Conservation (phyloP, 768 basidiomycete species). For the Rhizopogon vulgaris region DNA sequence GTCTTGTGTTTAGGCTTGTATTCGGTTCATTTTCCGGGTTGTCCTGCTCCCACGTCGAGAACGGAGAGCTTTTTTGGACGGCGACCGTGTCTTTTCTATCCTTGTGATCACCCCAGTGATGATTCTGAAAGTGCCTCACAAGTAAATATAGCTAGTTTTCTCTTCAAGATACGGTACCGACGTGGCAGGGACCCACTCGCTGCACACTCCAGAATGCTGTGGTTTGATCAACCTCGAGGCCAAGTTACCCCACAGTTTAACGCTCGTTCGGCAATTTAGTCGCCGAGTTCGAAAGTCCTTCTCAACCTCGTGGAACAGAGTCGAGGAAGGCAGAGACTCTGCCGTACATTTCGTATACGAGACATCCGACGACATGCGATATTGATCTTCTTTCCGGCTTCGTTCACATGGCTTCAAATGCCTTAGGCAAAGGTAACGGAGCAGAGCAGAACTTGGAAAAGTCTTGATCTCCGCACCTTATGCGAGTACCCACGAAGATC, state of each 20-base stretch:
- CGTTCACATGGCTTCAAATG: constrained; percentile 1
- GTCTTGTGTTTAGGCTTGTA: background rate
- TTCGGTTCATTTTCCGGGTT: constrained; percentile 2
- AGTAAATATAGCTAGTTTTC: background rate
- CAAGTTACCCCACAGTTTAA: constrained; percentile 6
- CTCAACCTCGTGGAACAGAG: background rate
- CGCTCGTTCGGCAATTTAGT: background rate
- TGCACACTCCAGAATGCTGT: background rate
- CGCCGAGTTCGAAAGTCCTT: background rate
- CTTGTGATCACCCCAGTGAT: constrained; percentile 7
- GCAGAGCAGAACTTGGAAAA: constrained; percentile 8
- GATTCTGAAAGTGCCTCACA: background rate
- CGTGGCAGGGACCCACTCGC: constrained; percentile 6
- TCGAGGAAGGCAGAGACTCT: background rate
- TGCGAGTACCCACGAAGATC: constrained; percentile 19
- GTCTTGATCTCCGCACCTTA: constrained; percentile 5
- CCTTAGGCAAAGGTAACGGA: background rate
- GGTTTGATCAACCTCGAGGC: constrained; percentile 1
- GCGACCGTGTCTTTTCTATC: constrained; percentile 4
- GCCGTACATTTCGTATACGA: constrained; percentile 4
- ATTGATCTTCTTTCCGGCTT: background rate
- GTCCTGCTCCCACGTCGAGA: constrained; percentile 11
- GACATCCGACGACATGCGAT: background rate
- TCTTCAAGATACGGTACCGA: constrained; percentile 6
- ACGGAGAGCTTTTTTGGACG: constrained; percentile 2